Conservation (phyloP, 2,329 filamentous ascomycete species). For the Ophiostoma sp. region DNA sequence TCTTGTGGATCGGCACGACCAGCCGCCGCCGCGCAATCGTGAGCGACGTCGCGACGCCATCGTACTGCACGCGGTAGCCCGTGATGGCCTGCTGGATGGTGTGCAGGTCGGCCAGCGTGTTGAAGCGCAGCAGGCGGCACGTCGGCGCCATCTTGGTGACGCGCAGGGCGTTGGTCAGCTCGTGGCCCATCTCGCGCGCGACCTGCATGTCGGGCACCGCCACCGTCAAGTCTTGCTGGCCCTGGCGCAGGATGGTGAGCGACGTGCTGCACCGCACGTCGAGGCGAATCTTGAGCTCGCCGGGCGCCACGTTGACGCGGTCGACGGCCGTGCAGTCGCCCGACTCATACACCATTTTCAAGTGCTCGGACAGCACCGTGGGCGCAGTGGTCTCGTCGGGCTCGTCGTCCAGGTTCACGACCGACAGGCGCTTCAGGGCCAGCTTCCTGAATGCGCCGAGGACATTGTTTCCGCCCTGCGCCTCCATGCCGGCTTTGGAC, state of each 20-base stretch:
- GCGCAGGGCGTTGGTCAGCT: constrained; percentile 59
- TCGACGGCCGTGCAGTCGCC: constrained; percentile 75
- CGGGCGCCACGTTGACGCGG: constrained; percentile 71
- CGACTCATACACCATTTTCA: constrained; percentile 71
- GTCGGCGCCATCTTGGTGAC: constrained; percentile 54
- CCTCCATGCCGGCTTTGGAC: constrained; percentile 42
- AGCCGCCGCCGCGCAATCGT: constrained; percentile 78
- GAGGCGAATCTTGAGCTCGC: constrained; percentile 63
- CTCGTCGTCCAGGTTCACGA: constrained; percentile 67
- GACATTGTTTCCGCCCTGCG: constrained; percentile 44
- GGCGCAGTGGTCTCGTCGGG: constrained; percentile 53
- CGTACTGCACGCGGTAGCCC: constrained; percentile 70
- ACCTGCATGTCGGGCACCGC: constrained; percentile 65
- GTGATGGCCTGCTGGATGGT: constrained; percentile 73
- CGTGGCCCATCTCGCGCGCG: constrained; percentile 55
- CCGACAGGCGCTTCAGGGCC: constrained; percentile 60
- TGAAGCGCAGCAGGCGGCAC: constrained; percentile 66
- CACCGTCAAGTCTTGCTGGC: constrained; percentile 71
- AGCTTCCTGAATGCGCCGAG: constrained; percentile 47
- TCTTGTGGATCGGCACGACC: constrained; percentile 91
- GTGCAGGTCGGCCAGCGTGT: constrained; percentile 64
- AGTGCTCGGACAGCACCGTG: constrained; percentile 68
- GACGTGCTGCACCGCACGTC: constrained; percentile 57
- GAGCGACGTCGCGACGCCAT: constrained; percentile 66
- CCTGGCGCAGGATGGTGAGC: constrained; percentile 62